phyloP scores from a whole-genome alignment of 1,139 yeast genomes.

The Lodderomyces orthopsilosis region DNA sequence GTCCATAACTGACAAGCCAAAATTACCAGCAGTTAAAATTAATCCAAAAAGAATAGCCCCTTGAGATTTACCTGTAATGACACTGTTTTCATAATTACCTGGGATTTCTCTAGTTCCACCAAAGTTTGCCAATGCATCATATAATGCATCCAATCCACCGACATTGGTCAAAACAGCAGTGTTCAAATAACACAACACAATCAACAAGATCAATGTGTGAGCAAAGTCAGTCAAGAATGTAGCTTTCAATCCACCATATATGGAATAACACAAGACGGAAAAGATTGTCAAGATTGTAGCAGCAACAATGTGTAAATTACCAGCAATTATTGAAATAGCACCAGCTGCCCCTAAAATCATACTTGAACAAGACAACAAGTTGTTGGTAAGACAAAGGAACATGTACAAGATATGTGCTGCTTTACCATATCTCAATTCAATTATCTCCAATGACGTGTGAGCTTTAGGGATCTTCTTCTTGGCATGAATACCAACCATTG shows the following conservation, averaged over 20 bases:
- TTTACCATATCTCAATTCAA: conserved; percentile 30
- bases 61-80: conserved; percentile 33
- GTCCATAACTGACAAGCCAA: conserved; percentile 31
- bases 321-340: conserved; percentile 33
- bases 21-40: conserved; percentile 27
- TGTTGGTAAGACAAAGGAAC: conserved; percentile 30
- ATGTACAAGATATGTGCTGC: conserved; percentile 29
- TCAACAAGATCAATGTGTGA: conserved; percentile 33
- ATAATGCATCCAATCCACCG: conserved; percentile 31
- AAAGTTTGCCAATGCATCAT: conserved; percentile 20
- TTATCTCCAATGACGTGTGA: conserved; percentile 31
- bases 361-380: conserved; percentile 30
- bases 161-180: conserved; percentile 27
- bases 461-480: conserved; percentile 30
- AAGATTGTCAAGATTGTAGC: conserved; percentile 35
- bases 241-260: conserved; percentile 42
- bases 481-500: conserved; percentile 28
- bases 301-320: conserved; percentile 32
- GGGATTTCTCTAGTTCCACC: conserved; percentile 21
- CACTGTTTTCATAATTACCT: conserved; percentile 34
- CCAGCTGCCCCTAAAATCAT: conserved; percentile 40
- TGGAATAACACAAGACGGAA: conserved; percentile 35
- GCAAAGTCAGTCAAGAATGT: conserved; percentile 39
- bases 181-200: conserved; percentile 26
- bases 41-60: conserved; percentile 30